Base-by-base conservation (phyloP, 1,139 yeast genomes). In the Blastobotrys persicus region DNA sequence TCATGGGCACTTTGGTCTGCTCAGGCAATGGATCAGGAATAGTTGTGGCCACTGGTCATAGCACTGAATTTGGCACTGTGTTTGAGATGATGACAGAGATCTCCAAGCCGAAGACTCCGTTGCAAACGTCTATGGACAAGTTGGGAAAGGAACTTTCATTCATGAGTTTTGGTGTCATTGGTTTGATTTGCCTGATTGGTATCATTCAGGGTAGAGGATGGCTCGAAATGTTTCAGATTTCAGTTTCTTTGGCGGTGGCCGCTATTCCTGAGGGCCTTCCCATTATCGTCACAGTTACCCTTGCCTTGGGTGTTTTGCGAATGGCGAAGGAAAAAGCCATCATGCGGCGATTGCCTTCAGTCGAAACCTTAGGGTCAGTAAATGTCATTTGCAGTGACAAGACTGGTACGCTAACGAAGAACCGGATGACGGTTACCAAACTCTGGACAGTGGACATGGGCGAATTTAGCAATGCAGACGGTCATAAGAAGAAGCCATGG, bases 231-330 rank as follows among this genome's bases (percentile, higher is more conserved):
- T 91, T 92, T 70, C 96, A 92, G 65, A 89, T 92, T 53, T 88
- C 96, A 1, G 98, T 92, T 9, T 88, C 96, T 2, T 75, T 92
- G 55, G 98, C 98, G 0, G 98, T 92, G 12, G 98, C 98, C 44
- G 98, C 98, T 2, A 91, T 92, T 58, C 98, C 98, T 2, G 98
- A 92, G 69, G 98, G 98, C 50, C 77, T 92, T 57, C 98, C 98
- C 0, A 91, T 92, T 61, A 91, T 92, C 65, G 98, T 92, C 41
- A 91, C 98, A 3, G 98, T 92, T 4, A 92, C 98, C 0, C 74
- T 92, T 58, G 98, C 98, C 0, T 75, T 92, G 39, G 98, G 98
- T 42, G 98, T 92, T 37, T 76, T 91, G 59, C 78, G 97, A 70
- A 92, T 92, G 98, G 97, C 98, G 3, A 81, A 81, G 48, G 83